Percentiles rank a stretch among this genome's conserved stretches.
phyloP scores from a whole-genome alignment of 164 flowering plant genomes.

The Paratinospora sagittata region DNA sequence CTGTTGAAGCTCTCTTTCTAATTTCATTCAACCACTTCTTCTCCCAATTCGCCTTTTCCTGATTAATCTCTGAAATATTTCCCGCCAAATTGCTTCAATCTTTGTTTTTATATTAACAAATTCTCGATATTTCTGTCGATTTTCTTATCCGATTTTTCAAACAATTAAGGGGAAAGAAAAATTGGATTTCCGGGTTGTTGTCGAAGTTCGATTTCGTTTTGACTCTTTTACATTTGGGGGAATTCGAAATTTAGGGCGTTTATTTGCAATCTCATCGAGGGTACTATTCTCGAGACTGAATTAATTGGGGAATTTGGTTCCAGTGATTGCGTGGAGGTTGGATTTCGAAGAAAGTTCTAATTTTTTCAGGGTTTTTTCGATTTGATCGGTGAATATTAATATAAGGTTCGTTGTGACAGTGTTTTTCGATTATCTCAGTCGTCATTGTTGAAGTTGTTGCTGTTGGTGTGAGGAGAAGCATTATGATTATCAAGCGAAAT shows the following conservation, averaged over 20 bases:
- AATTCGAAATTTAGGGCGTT: not conserved
- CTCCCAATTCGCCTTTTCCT: not conserved
- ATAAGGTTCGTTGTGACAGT: not conserved
- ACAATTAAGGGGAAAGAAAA: too few relatives aligned
- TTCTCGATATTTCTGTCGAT: too few relatives aligned
- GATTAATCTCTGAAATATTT: not conserved
- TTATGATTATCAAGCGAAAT: slow-evolving; percentile 43
- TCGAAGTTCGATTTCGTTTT: not conserved
- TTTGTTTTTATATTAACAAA: too few relatives aligned
- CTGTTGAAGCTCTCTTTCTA: not conserved
- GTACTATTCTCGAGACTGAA: not conserved
- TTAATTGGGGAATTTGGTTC: not conserved
- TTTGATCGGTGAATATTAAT: not conserved
- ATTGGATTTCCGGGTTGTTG: not conserved
- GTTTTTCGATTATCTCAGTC: not conserved
- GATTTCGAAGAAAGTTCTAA: not conserved
- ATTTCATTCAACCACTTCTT: not conserved
- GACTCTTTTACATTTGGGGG: not conserved
- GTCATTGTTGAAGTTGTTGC: slow-evolving; percentile 2
- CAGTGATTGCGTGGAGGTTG: not conserved
- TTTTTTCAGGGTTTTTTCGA: not conserved
- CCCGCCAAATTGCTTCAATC: not conserved
- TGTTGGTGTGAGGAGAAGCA: not conserved
- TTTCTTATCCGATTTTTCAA: too few relatives aligned
- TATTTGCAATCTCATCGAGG: not conserved